Conservation (phyloP, 257 asterid species). For the Thymus quinquecostatus region DNA sequence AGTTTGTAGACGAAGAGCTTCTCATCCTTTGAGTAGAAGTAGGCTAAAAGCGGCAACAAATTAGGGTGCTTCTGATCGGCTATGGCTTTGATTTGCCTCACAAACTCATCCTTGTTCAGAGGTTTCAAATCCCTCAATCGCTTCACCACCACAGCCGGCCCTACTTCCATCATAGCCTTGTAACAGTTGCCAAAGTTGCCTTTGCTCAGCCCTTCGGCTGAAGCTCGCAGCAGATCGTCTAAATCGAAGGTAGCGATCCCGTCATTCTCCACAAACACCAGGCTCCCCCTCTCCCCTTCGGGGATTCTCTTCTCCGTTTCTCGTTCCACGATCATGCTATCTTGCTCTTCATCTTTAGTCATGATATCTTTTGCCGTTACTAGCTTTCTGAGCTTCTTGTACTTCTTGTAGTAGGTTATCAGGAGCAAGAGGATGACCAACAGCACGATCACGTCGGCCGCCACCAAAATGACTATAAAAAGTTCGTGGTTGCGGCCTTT, state of each 20-base stretch:
- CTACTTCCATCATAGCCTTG: constrained; percentile 60
- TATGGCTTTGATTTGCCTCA: constrained; percentile 53
- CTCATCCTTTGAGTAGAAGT: constrained; percentile 73
- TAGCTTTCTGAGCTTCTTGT: constrained; percentile 49
- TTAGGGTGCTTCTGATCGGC: constrained; percentile 68
- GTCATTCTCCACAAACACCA: constrained; percentile 46
- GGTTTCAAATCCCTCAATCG: constrained; percentile 76
- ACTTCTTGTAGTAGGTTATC: constrained; percentile 59
- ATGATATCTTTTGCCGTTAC: constrained; percentile 31
- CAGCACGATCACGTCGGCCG: constrained; percentile 36
- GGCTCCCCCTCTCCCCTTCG: constrained; percentile 51
- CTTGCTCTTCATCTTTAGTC: constrained; percentile 34
- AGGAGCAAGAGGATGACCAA: constrained; percentile 50
- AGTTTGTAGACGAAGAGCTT: constrained; percentile 59
- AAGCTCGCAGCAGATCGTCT: constrained; percentile 74
- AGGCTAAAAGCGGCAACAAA: constrained; percentile 65
- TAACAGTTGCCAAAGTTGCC: constrained; percentile 84
- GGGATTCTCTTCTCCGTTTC: constrained; percentile 21
- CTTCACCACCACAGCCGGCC: constrained; percentile 67
- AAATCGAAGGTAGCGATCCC: constrained; percentile 51
- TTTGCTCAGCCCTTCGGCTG: constrained; percentile 78
- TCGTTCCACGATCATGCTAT: constrained; percentile 36
- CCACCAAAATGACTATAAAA: constrained; percentile 33
- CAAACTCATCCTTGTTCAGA: constrained; percentile 59
- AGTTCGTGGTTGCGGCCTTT: constrained; percentile 3